phyloP scores from a whole-genome alignment of 2,329 filamentous ascomycete genomes.

The Cladorrhinum sp. region DNA sequence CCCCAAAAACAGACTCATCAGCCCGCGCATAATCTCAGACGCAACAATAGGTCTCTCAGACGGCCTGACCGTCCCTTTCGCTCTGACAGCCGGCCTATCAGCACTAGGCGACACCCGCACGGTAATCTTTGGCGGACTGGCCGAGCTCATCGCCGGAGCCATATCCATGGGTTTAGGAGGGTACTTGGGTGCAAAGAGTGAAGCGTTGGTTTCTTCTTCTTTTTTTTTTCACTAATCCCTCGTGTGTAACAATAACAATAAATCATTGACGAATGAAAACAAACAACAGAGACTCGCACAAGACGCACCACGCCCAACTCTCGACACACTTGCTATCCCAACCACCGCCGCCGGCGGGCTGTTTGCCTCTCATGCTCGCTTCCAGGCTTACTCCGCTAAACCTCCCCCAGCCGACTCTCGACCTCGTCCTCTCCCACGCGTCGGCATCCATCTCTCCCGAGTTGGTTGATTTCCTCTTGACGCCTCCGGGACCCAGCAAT shows the following conservation, averaged over 20 bases:
- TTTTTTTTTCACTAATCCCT: not conserved
- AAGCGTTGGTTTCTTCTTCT: not conserved
- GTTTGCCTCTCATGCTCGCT: too few species aligned
- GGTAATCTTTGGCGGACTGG: constrained; percentile 69
- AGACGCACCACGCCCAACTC: too few species aligned
- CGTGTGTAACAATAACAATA: too few species aligned
- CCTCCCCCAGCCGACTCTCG: too few species aligned
- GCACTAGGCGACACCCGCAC: constrained; percentile 62
- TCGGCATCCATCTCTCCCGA: not conserved
- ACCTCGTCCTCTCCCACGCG: too few species aligned
- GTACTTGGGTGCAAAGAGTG: constrained; percentile 55
- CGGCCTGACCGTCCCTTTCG: constrained; percentile 76
- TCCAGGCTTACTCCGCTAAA: too few species aligned
- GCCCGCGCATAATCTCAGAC: constrained; percentile 5
- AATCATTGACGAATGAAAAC: too few species aligned
- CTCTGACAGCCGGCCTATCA: constrained; percentile 70
- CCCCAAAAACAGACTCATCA: not conserved
- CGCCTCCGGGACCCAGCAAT: not conserved
- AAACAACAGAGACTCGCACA: too few species aligned
- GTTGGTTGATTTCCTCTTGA: not conserved
- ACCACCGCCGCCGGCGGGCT: too few species aligned
- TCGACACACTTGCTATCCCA: too few species aligned
- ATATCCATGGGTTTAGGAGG: constrained; percentile 77
- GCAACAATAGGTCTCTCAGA: constrained; percentile 66
- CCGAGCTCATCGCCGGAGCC: constrained; percentile 71